Percentiles rank a stretch among this genome's conserved stretches.
Conservation (phyloP, 2,329 filamentous ascomycete genomes). For the Penicillium corylophilum region DNA sequence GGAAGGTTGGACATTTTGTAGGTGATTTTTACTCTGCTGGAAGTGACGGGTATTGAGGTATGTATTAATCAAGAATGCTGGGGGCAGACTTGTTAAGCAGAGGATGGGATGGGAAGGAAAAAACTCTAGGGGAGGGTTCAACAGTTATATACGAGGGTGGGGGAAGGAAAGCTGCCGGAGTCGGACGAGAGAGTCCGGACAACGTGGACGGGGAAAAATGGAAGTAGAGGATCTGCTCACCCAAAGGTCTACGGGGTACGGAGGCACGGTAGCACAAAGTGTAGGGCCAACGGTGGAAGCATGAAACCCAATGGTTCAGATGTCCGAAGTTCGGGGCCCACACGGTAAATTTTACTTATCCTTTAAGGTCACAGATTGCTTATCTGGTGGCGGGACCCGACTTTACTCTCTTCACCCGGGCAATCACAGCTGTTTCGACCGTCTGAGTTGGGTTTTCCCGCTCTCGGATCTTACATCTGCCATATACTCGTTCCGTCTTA, state of each 20-base stretch:
- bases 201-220: constrained; percentile 13
- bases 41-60: not conserved
- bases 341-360: constrained; percentile 31
- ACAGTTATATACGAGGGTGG: constrained; percentile 26
- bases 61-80: constrained; percentile 7
- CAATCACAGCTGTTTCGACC: constrained; percentile 11
- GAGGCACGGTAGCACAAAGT: constrained; percentile 8
- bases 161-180: constrained; percentile 27
- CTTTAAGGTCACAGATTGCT: constrained; percentile 38
- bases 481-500: constrained; percentile 19
- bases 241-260: not conserved
- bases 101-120: constrained; percentile 14
- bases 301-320: constrained; percentile 10
- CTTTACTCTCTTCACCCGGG: constrained; percentile 11
- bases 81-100: constrained; percentile 12
- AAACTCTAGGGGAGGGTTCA: constrained; percentile 14
- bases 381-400: constrained; percentile 29
- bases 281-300: not conserved
- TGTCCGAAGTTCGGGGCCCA: constrained; percentile 36
- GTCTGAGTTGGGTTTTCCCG: not conserved
- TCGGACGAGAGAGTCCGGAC: constrained; percentile 30
- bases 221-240: constrained; percentile 6
- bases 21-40: constrained; percentile 7
- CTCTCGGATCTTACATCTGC: constrained; percentile 1
- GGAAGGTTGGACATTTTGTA: constrained; percentile 70